Base-by-base conservation (phyloP, 2,329 filamentous ascomycete species). In the Aspergillaceae sp. region DNA sequence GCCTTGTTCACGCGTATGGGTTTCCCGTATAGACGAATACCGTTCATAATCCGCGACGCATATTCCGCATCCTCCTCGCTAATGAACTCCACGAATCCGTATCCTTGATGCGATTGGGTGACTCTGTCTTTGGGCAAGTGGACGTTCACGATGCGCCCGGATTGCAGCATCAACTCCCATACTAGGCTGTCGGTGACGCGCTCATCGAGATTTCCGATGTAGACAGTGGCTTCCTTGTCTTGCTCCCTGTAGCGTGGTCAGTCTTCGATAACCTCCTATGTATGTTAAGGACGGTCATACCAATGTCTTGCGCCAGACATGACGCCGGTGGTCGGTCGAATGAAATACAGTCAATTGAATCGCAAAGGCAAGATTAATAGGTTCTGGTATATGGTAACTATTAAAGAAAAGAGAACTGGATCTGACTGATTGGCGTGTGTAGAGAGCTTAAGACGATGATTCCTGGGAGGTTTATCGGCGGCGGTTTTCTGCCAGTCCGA, bases 21-120 rank as follows among this genome's bases (percentile, higher is more conserved):
- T 67, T 96, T 97, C 54, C 90, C 90, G 68, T 86, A 95, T 27
- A 98, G 74, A 50, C 90, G 84, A 56, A 97, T 84, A 64, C 91
- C 87, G 71, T 97, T 97, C 86, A 97, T 94, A 56, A 96, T 87
- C 63, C 91, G 85, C 57, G 89, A 86, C 26, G 92, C 91, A 73
- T 98, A 98, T 66, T 97, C 92, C 59, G 92, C 92, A 68, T 96
- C 92, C 61, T 89, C 83, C 65, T 95, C 89, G 56, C 86, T 90
- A 63, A 89, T 91, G 69, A 96, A 98, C 70, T 98, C 92, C 69
- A 98, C 92, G 70, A 98, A 98, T 59, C 92, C 92, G 75, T 96
- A 98, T 58, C 92, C 92, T 71, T 97, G 92, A 68, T 98, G 92
- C 47, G 84, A 85, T 64, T 96, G 89, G 41, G 92, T 96, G 57